Conservation (phyloP, 1,284 basidiomycete species). For the Neonothopanus nambi region DNA sequence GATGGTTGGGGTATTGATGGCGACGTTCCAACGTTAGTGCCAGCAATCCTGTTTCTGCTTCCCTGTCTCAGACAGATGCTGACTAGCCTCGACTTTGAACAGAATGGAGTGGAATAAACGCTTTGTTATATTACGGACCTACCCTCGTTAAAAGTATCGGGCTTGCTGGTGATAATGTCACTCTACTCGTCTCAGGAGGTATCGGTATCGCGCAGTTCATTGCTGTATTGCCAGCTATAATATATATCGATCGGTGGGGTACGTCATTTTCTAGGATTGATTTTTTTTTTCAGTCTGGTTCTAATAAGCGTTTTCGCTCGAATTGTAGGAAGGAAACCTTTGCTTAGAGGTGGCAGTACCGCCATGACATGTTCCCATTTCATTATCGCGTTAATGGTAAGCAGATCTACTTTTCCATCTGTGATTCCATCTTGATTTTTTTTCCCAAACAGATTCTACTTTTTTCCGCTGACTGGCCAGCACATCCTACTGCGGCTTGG, state of each 20-base stretch:
- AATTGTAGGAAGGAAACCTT: conserved; percentile 56
- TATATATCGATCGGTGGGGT: conserved; percentile 75
- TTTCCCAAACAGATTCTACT: conserved; percentile 41
- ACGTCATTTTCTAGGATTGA: conserved; percentile 26
- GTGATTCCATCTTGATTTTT: neutral
- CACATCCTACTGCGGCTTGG: conserved; percentile 62
- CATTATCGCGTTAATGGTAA: conserved; percentile 65
- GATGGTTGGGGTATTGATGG: conserved; percentile 66
- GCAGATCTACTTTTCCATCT: conserved; percentile 8
- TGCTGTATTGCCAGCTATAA: conserved; percentile 72
- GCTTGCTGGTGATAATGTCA: conserved; percentile 47
- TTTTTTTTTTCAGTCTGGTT: neutral
- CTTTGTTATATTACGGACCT: conserved; percentile 79
- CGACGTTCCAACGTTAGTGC: conserved; percentile 77
- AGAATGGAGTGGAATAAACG: conserved; percentile 87
- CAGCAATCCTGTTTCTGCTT: no score
- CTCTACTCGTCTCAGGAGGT: conserved; percentile 71
- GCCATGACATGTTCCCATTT: conserved; percentile 76
- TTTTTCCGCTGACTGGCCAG: conserved; percentile 55
- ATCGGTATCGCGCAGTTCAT: conserved; percentile 80
- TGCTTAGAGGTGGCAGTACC: conserved; percentile 66
- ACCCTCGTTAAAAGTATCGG: conserved; percentile 68
- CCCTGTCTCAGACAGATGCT: neutral
- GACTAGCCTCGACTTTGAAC: neutral
- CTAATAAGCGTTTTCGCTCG: neutral